A percentile compares a stretch with the other conserved stretches of the same genome.
Evolutionary conservation across 257 asterid genomes (phyloP).

Genomic region (Solanum sitiens): DNA sequence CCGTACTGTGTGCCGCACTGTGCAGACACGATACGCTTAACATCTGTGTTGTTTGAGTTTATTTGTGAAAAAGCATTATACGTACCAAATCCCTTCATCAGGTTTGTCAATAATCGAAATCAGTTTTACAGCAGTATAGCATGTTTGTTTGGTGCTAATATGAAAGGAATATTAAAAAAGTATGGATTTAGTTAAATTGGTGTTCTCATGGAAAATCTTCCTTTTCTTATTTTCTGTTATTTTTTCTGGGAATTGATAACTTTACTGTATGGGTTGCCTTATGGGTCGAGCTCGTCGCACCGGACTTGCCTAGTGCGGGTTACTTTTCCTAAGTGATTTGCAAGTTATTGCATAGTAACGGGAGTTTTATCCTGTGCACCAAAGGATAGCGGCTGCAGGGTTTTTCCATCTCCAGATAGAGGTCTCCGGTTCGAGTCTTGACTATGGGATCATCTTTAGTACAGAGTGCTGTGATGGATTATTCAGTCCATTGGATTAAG

Average conservation of each 20-base stretch:
- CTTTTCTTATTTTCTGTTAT: background rate
- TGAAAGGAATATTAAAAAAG: background rate
- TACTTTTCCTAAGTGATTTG: too few relatives aligned
- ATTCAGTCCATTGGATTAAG: background rate
- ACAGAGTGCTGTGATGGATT: background rate
- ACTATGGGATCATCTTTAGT: background rate
- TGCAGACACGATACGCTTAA: too few relatives aligned
- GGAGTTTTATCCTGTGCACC: too few relatives aligned
- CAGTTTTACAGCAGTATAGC: background rate
- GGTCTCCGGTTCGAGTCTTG: background rate
- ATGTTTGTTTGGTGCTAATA: background rate
- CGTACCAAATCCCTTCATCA: background rate
- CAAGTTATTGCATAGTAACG: too few relatives aligned
- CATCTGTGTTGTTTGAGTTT: too few relatives aligned
- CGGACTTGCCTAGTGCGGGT: too few relatives aligned
- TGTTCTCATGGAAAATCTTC: background rate
- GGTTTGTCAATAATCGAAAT: background rate
- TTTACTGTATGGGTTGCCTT: background rate
- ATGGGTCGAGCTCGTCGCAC: too few relatives aligned
- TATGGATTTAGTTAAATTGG: background rate
- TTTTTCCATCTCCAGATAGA: background rate
- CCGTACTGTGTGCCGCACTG: background rate
- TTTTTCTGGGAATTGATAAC: background rate
- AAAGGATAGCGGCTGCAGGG: too few relatives aligned
- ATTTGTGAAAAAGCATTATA: background rate